Evolutionary conservation across 225 moss, liverwort and hornwort genomes (phyloP).

Genomic region (Marchantia polymorpha): DNA sequence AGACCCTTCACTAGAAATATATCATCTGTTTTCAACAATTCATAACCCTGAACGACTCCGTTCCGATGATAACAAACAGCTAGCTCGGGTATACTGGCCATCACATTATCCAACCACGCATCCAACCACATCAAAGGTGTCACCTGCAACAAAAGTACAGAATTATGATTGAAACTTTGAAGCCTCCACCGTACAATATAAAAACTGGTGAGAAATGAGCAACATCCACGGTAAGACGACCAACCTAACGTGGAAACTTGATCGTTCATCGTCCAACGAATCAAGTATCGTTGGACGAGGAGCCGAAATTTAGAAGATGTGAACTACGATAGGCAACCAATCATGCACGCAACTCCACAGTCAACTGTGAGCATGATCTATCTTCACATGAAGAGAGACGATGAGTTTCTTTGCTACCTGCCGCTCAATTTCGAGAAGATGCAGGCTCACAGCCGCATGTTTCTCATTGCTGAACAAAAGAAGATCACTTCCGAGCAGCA

Average conservation of each 20-base stretch:
- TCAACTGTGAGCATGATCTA: not conserved
- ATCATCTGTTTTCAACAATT: conserved; percentile 93
- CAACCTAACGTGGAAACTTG: not conserved
- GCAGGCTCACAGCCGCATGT: conserved; percentile 91
- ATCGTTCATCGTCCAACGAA: not conserved
- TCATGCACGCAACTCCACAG: not conserved
- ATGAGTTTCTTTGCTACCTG: conserved; percentile 50
- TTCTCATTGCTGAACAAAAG: conserved; percentile 91
- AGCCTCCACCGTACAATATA: not conserved
- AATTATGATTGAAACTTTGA: not conserved
- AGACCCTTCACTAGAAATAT: conserved; percentile 94
- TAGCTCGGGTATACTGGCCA: conserved; percentile 96
- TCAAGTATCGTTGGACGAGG: not conserved
- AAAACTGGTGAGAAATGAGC: not conserved
- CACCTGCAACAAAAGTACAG: conserved; percentile 50
- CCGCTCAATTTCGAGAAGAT: conserved; percentile 90
- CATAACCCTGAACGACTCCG: conserved; percentile 97
- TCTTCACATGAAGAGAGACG: not conserved
- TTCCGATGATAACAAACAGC: conserved; percentile 94
- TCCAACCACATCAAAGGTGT: conserved; percentile 96
- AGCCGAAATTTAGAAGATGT: not conserved
- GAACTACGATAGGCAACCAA: not conserved
- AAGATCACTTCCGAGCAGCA: conserved; percentile 94
- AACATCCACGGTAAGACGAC: not conserved
- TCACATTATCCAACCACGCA: conserved; percentile 97